Percentiles rank a stretch among this genome's conserved stretches.
These are phyloP conservation scores for Macrophomina phaseolina DNA, from an alignment of 2,329 filamentous ascomycete species.

Conservation along the genomic window DNA sequence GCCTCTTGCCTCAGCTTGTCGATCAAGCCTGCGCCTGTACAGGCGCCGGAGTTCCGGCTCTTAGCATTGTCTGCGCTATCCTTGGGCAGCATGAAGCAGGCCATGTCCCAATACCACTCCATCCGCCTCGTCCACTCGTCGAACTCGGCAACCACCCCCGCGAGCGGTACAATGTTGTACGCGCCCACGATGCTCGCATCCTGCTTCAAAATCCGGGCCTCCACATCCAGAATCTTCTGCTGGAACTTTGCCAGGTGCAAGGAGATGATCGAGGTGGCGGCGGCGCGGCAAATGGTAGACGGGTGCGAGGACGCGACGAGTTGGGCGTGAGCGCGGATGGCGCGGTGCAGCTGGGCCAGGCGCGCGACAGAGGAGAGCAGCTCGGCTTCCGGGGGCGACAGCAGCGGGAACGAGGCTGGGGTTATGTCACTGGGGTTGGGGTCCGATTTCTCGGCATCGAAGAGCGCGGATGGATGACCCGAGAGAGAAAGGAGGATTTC, in stretches of 20 bases:
- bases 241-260: slow-evolving; percentile 82
- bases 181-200: slow-evolving; percentile 85
- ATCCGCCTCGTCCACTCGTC: slow-evolving; percentile 83
- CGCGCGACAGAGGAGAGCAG: slow-evolving; percentile 78
- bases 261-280: slow-evolving; percentile 77
- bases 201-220: slow-evolving; percentile 74
- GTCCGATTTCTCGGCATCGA: slow-evolving; percentile 58
- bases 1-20: slow-evolving; percentile 76
- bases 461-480: slow-evolving; percentile 88
- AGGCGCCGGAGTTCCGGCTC: slow-evolving; percentile 37
- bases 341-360: slow-evolving; percentile 78
- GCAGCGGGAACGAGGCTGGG: slow-evolving; percentile 48
- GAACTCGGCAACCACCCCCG: slow-evolving; percentile 82
- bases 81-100: slow-evolving; percentile 67
- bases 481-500: slow-evolving; percentile 97
- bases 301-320: slow-evolving; percentile 72
- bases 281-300: slow-evolving; percentile 85
- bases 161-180: slow-evolving; percentile 91
- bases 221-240: slow-evolving; percentile 81
- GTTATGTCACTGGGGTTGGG: slow-evolving; percentile 17
- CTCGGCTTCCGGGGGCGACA: slow-evolving; percentile 80
- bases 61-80: slow-evolving; percentile 29
- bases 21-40: slow-evolving; percentile 76
- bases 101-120: slow-evolving; percentile 82
- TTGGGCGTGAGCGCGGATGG: slow-evolving; percentile 70